These are phyloP conservation scores for Lithospermum erythrorhizon DNA, from an alignment of 257 asterid species.

Conservation along the genomic window DNA sequence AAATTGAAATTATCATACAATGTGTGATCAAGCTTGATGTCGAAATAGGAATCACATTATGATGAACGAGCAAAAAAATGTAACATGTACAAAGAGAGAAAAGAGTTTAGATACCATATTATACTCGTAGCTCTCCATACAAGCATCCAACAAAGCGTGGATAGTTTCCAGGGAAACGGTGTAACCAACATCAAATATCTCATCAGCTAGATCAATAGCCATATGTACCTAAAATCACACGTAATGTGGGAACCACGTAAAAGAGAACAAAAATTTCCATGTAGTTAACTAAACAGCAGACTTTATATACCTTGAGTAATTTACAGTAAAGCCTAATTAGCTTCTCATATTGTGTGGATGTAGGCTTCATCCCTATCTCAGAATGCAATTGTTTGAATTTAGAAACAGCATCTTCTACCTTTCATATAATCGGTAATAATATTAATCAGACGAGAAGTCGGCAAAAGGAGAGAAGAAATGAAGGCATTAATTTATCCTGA, in stretches of 20 bases:
- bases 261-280: not conserved
- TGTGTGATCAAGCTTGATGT: no score
- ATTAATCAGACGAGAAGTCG: constrained; percentile 1
- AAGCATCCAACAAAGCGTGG: constrained; percentile 55
- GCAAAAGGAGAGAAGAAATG: not conserved
- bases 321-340: constrained; percentile 47
- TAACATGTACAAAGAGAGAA: constrained; percentile 11
- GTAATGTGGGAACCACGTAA: not conserved
- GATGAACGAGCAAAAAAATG: not conserved
- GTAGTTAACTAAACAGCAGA: not conserved
- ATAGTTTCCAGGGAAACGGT: constrained; percentile 36
- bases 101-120: constrained; percentile 47
- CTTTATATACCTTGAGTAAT: constrained; percentile 43
- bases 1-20: no score
- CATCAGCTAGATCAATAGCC: constrained; percentile 57
- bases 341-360: constrained; percentile 48
- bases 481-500: not conserved
- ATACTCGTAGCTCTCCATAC: constrained; percentile 60
- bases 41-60: not conserved
- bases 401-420: constrained; percentile 59
- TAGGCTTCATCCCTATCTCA: constrained; percentile 47
- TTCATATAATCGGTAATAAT: constrained; percentile 13
- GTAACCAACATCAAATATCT: constrained; percentile 41
- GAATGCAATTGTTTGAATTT: constrained; percentile 44
- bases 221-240: constrained; percentile 46